Conservation (phyloP, 768 basidiomycete species). For the Pulveroboletus sp. region DNA sequence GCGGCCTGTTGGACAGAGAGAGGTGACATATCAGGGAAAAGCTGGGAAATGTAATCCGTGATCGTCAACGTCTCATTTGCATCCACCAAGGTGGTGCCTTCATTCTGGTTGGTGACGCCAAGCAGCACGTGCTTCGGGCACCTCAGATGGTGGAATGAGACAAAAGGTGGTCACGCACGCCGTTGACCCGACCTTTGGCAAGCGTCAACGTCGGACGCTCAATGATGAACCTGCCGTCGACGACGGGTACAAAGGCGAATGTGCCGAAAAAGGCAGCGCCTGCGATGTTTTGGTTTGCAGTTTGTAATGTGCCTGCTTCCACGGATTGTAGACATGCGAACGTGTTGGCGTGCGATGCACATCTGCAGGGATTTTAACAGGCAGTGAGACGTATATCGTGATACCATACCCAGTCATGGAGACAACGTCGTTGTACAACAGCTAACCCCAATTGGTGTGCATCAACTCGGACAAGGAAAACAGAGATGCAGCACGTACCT, state of each 20-base stretch:
- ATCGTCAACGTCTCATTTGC: slow-evolving; percentile 16
- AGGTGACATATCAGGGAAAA: slow-evolving; percentile 40
- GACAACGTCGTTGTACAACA: slow-evolving; percentile 14
- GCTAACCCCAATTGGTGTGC: slow-evolving; percentile 12
- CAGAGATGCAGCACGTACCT: slow-evolving; percentile 14
- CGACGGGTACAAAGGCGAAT: slow-evolving; percentile 41
- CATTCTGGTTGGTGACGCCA: slow-evolving; percentile 28
- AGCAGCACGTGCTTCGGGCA: slow-evolving; percentile 22
- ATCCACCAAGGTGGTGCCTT: slow-evolving; percentile 31
- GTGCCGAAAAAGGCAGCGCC: slow-evolving; percentile 37
- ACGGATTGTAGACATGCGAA: slow-evolving; percentile 40
- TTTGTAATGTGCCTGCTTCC: slow-evolving; percentile 31
- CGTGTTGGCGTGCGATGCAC: slow-evolving; percentile 31
- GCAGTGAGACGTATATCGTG: slow-evolving; percentile 6
- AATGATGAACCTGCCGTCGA: slow-evolving; percentile 46
- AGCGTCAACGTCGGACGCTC: slow-evolving; percentile 42
- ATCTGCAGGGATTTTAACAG: slow-evolving; percentile 23
- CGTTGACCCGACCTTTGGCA: slow-evolving; percentile 38
- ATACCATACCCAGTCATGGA: slow-evolving; percentile 14
- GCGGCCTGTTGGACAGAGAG: slow-evolving; percentile 25
- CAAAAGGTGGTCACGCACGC: slow-evolving; percentile 28
- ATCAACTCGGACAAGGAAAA: no score
- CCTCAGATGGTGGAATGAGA: neutral
- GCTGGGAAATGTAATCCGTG: slow-evolving; percentile 25
- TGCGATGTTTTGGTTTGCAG: slow-evolving; percentile 33